Conservation (phyloP, 2,329 filamentous ascomycete species). For the Pyrenophora tritici-repentis region DNA sequence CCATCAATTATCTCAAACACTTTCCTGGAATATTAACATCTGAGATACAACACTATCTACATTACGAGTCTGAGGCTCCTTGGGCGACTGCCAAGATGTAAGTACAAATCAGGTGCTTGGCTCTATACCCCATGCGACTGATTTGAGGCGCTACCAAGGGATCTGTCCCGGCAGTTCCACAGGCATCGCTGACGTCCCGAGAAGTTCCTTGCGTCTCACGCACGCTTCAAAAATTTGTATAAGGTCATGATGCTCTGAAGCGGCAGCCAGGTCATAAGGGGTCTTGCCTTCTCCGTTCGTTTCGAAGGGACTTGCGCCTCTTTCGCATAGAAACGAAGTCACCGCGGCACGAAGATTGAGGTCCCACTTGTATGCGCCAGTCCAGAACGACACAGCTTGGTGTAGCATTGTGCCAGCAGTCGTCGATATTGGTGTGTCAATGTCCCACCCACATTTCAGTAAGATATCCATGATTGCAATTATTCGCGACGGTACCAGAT, state of each 20-base stretch:
- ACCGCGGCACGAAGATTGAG: conserved; percentile 19
- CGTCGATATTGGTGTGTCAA: conserved; percentile 21
- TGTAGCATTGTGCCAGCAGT: conserved; percentile 25
- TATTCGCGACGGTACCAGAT: conserved; percentile 18
- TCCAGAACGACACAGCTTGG: conserved; percentile 32
- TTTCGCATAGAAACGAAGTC: conserved; percentile 22
- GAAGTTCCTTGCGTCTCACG: conserved; percentile 16
- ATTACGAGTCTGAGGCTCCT: too few species aligned
- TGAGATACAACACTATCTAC: too few species aligned
- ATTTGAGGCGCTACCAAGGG: not conserved
- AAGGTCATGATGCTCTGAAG: conserved; percentile 25
- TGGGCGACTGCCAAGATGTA: too few species aligned
- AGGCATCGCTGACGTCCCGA: conserved; percentile 11
- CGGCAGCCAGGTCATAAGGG: conserved; percentile 22
- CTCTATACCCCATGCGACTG: not conserved
- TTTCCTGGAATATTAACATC: not conserved
- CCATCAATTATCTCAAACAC: not conserved
- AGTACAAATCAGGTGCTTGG: not conserved
- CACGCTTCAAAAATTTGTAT: conserved; percentile 14
- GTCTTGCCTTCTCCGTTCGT: conserved; percentile 25
- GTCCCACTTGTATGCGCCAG: conserved; percentile 27
- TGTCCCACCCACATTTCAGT: conserved; percentile 23
- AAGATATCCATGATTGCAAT: conserved; percentile 21
- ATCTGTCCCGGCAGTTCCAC: conserved; percentile 13
- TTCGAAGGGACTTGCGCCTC: conserved; percentile 20